phyloP scores from a whole-genome alignment of 2,329 filamentous ascomycete genomes.

The Beauveria brongniartii region DNA sequence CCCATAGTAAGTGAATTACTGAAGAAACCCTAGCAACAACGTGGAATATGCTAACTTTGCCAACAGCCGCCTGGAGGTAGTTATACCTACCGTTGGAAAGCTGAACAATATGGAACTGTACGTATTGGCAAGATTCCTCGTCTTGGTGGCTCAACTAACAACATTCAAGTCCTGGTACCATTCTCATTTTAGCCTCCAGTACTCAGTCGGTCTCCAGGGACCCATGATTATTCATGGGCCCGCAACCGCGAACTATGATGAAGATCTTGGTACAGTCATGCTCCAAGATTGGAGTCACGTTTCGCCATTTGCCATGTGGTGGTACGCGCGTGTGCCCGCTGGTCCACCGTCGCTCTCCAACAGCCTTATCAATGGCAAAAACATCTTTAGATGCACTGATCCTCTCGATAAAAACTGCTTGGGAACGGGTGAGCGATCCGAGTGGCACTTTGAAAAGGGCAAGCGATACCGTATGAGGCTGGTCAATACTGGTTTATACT shows the following conservation, averaged over 20 bases:
- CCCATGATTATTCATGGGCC: slow-evolving; percentile 55
- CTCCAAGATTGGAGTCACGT: slow-evolving; percentile 52
- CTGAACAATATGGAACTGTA: slow-evolving; percentile 41
- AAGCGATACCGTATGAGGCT: slow-evolving; percentile 39
- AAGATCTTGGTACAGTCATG: slow-evolving; percentile 52
- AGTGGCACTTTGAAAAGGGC: slow-evolving; percentile 32
- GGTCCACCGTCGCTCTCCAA: slow-evolving; percentile 19
- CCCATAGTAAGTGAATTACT: slow-evolving; percentile 25
- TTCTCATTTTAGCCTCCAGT: slow-evolving; percentile 44
- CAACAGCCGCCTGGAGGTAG: slow-evolving; percentile 35
- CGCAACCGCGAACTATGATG: slow-evolving; percentile 49
- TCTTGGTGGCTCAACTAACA: not conserved
- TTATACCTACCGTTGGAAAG: slow-evolving; percentile 50
- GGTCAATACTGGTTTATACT: slow-evolving; percentile 37
- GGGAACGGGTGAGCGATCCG: slow-evolving; percentile 24
- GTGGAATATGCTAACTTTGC: not conserved
- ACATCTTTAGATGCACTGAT: not conserved
- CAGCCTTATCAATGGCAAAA: slow-evolving; percentile 35
- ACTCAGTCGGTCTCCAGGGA: slow-evolving; percentile 49
- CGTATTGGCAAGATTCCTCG: not conserved
- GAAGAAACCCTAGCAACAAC: not conserved
- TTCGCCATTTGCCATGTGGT: not conserved
- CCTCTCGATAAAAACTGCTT: slow-evolving; percentile 12
- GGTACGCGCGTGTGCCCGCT: not conserved
- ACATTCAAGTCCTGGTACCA: slow-evolving; percentile 44